Evolutionary conservation across 352 stramenopile species (phyloP).

Genomic region (Peronospora tabacina): DNA sequence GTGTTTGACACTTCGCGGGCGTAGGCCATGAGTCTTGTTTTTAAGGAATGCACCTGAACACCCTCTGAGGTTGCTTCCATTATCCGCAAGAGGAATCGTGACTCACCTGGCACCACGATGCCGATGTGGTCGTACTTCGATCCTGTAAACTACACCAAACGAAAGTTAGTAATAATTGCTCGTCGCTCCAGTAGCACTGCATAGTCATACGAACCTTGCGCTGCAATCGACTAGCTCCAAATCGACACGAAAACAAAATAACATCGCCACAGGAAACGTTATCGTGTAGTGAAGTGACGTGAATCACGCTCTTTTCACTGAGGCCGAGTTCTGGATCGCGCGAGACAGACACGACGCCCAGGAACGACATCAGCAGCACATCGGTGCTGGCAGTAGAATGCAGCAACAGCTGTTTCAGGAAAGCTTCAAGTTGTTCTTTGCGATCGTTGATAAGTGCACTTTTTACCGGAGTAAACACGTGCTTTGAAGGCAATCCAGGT

Average conservation of each 20-base stretch:
- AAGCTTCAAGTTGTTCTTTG: constrained; percentile 59
- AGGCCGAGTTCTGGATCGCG: constrained; percentile 55
- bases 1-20: constrained; percentile 68
- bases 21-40: constrained; percentile 71
- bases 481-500: constrained; percentile 51
- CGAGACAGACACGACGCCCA: constrained; percentile 64
- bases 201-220: constrained; percentile 43
- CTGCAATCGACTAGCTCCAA: constrained; percentile 68
- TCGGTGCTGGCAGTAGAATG: constrained; percentile 45
- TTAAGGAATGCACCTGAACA: constrained; percentile 75
- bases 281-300: constrained; percentile 70
- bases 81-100: constrained; percentile 52
- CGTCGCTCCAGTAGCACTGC: not conserved
- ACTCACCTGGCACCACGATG: constrained; percentile 66
- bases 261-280: constrained; percentile 65
- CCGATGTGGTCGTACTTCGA: constrained; percentile 76
- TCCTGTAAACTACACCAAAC: constrained; percentile 46
- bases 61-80: constrained; percentile 75
- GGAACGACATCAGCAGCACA: constrained; percentile 66
- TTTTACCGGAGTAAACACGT: constrained; percentile 57
- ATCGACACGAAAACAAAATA: constrained; percentile 73
- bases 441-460: constrained; percentile 55
- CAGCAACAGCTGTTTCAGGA: constrained; percentile 44
- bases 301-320: constrained; percentile 53
- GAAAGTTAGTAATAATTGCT: not conserved